A percentile compares a stretch with the other conserved stretches of the same genome.
These are phyloP conservation scores for Neurospora terricola DNA, from an alignment of 495 filamentous ascomycete genomes.

Conservation along the genomic window DNA sequence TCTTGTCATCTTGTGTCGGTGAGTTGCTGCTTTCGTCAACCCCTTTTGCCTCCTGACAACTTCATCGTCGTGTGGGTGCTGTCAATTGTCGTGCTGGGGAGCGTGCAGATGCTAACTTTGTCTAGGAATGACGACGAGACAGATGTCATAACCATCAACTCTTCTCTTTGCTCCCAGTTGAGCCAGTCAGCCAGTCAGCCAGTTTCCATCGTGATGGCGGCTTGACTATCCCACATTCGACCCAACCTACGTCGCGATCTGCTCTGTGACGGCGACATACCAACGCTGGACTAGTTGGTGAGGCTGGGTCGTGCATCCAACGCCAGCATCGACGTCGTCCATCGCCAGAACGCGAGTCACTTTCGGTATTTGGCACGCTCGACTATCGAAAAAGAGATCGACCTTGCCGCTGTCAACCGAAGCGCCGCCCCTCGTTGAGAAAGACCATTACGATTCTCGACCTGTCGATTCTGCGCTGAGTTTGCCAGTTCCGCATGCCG, in stretches of 20 bases:
- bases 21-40: background rate
- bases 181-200: background rate
- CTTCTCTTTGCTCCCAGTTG: background rate
- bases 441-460: background rate
- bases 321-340: background rate
- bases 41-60: background rate
- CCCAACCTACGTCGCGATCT: background rate
- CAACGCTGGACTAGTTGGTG: background rate
- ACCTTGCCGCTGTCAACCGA: background rate
- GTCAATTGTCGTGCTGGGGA: background rate
- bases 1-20: background rate
- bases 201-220: background rate
- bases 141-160: background rate
- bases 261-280: background rate
- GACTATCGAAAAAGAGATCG: background rate
- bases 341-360: background rate
- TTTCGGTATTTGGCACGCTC: background rate
- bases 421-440: background rate
- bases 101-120: background rate
- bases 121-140: background rate
- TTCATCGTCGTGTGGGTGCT: background rate
- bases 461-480: background rate
- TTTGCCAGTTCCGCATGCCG: background rate
- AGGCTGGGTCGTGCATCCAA: background rate
- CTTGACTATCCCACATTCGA: background rate